Evolutionary conservation across 2,329 filamentous ascomycete genomes (phyloP), one percentile per base, ranked within the genome.

Genomic region (Fusarium aywerte): DNA sequence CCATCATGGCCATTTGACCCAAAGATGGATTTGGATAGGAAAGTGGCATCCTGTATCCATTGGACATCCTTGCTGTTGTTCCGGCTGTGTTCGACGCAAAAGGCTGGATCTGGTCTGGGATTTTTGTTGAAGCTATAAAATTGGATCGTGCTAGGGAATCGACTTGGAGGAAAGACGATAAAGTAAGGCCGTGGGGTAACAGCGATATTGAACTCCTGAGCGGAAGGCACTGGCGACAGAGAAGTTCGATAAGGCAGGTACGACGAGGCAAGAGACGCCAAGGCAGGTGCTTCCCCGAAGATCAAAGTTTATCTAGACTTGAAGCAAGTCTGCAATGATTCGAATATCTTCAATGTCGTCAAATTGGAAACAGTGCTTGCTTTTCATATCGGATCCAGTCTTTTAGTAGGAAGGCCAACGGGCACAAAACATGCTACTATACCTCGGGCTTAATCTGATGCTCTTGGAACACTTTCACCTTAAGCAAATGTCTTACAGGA

Each of bases 21-120:
- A 77, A 62, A 7, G 74, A 74, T 18, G 68, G 72, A 40, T 78
- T 77, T 21, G 75, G 76, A 57, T 79, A 79, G 35, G 73, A 72
- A 40, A 78, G 74, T 50, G 76, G 75, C 35, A 76, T 63, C 16
- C 65, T 69, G 35, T 74, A 73, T 38, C 75, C 70, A 52, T 68
- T 65, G 27, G 72, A 33, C 74, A 77, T 77, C 12, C 36, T 70
- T 53, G 23, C 23, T n/a, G 31, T 13, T 32, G 15, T 47, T 23
- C 16, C 10, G 27, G 21, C 12, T 16, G 29, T 48, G n/a, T 53
- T 16, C 4, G 18, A 23, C 10, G 8, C 2, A 25, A 29, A 21
- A 20, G 20, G 13, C 31, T 21, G 29, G 21, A 18, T 13, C 7
- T 4, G 5, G 13, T 9, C 13, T 36, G 16, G 18, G 29, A 3